Base-by-base conservation (phyloP, 805 yeast species). In the Sugiyamaella mastotermitis region DNA sequence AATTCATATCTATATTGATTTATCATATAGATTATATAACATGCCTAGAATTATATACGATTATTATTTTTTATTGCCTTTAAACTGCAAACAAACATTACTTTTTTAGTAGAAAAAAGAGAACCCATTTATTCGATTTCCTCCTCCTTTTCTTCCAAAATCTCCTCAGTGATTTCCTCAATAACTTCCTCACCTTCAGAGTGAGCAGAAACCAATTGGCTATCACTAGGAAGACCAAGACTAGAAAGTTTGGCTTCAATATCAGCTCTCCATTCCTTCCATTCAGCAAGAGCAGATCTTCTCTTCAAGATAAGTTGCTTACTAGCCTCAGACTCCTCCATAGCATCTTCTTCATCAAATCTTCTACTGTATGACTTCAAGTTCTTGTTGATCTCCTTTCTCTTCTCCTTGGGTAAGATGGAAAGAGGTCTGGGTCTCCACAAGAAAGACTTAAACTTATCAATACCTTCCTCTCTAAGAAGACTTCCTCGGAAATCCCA, bases 371-470 rank as follows among this genome's bases (percentile, higher is more conserved):
- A 85, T 64, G 84, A 90, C 60, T 80, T 77, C 69, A 90, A 67
- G 68, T 82, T 82, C 82, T 84, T 83, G 69, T 85, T 76, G 47
- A 92, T 86, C 72, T 80, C 82, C 81, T 86, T 85, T 69, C 77
- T 77, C 61, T 85, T 94, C 49, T 77, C 81, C 53, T 80, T 77
- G 45, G 79, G 69, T 57, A 92, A 75, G 48, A 80, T 63, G 2
- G 87, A 72, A 14, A 74, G 76, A 36, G 98, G 98, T 68, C 98
- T 80, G 55, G 97, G 97, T 71, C 99, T 83, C 99, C 99, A 92
- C 46, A 76, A 69, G 55, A 90, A 84, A 46, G 83, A 88, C 65
- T 79, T 83, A 75, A 92, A 86, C 40, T 80, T 83, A 53, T 84
- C 92, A 45, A 84, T 62, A 17, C 72, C 62, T 56, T 88, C 95